These are phyloP conservation scores for Crithidia brevicula DNA, from an alignment of 208 protist genomes.

Conservation along the genomic window DNA sequence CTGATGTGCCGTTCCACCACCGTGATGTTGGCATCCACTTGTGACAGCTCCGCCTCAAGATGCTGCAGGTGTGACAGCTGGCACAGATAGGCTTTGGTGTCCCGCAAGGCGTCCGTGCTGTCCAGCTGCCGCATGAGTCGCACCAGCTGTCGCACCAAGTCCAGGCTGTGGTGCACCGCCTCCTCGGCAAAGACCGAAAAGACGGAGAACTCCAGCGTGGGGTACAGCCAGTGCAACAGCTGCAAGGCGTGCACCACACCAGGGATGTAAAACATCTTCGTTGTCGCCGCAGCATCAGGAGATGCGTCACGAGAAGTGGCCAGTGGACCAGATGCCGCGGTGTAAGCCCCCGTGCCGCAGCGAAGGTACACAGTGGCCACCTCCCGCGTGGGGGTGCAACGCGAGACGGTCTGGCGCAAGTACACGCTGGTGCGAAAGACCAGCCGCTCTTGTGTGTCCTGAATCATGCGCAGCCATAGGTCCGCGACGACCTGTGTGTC, in stretches of 20 bases:
- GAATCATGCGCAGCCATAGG: constrained; percentile 78
- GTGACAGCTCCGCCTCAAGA: constrained; percentile 72
- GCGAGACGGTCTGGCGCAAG: constrained; percentile 61
- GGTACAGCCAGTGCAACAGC: constrained; percentile 78
- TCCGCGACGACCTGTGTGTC: constrained; percentile 50
- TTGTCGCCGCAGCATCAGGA: not conserved
- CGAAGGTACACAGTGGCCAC: constrained; percentile 48
- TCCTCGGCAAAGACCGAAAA: constrained; percentile 91
- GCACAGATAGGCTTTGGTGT: constrained; percentile 64
- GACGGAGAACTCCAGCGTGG: constrained; percentile 81
- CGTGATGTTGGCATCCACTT: constrained; percentile 82
- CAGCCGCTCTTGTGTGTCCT: constrained; percentile 86
- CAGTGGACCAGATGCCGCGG: not conserved
- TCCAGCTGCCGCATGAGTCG: constrained; percentile 55
- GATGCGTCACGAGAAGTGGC: not conserved
- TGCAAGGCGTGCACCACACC: constrained; percentile 62
- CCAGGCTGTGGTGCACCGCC: constrained; percentile 69
- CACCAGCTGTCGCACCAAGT: constrained; percentile 60
- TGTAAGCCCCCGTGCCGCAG: constrained; percentile 27
- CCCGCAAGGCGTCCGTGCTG: constrained; percentile 31
- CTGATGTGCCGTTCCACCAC: constrained; percentile 81
- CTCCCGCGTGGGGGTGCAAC: constrained; percentile 42
- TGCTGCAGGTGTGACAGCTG: constrained; percentile 79
- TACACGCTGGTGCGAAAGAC: constrained; percentile 85
- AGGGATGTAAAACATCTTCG: constrained; percentile 47